Conservation (phyloP, 805 yeast species). For the Candida berthetii region DNA sequence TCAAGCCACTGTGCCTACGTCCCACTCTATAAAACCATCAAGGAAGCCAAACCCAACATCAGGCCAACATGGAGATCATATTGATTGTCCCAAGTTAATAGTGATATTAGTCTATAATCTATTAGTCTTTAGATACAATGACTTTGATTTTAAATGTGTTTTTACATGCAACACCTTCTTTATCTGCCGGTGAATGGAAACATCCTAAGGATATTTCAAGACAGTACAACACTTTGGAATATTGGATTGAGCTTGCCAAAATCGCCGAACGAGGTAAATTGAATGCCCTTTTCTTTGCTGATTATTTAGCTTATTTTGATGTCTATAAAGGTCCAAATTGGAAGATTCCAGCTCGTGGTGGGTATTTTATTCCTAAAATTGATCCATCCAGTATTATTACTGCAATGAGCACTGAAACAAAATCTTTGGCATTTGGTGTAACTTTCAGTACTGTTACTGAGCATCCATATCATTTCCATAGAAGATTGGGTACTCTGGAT, state of each 20-base stretch:
- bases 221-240: conserved; percentile 1
- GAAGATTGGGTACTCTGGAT: conserved; percentile 33
- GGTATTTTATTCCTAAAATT: conserved; percentile 20
- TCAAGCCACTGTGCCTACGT: conserved; percentile 11
- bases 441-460: conserved; percentile 36
- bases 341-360: conserved; percentile 6
- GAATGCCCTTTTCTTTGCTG: conserved; percentile 28
- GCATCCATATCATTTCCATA: conserved; percentile 33
- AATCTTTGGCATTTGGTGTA: conserved; percentile 29
- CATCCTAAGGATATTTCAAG: not conserved
- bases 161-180: conserved; percentile 6
- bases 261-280: conserved; percentile 28
- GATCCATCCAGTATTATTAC: conserved; percentile 26
- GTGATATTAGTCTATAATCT: no score
- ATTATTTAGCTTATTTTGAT: conserved; percentile 30
- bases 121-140: no score
- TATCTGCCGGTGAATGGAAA: not conserved
- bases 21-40: no score
- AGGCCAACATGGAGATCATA: no score
- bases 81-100: no score
- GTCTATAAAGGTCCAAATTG: conserved; percentile 24
- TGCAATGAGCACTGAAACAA: conserved; percentile 31
- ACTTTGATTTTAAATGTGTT: conserved; percentile 2
- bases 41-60: no score
- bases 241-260: conserved; percentile 23